Evolutionary conservation across 2,329 filamentous ascomycete species (phyloP).

Genomic region (Geoglossum cookeanum): DNA sequence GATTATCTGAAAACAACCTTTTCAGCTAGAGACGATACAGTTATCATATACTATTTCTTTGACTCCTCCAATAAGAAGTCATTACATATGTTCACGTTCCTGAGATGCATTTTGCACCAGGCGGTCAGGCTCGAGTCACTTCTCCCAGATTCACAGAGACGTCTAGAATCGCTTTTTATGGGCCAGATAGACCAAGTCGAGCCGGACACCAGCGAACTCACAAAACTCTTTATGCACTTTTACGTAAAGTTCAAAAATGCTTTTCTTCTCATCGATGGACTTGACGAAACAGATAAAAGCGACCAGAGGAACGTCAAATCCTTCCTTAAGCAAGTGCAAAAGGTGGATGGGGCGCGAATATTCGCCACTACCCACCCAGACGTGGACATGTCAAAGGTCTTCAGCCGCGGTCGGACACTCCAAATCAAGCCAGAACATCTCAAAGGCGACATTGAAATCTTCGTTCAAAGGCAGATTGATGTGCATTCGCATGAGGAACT

Average conservation of each 20-base stretch:
- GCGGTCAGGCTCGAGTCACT: conserved; percentile 7
- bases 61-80: conserved; percentile 9
- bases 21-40: conserved; percentile 7
- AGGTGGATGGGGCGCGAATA: conserved; percentile 8
- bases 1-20: conserved; percentile 7
- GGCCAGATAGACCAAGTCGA: conserved; percentile 7
- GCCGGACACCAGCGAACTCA: conserved; percentile 8
- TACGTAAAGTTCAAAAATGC: conserved; percentile 7
- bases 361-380: conserved; percentile 9
- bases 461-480: conserved; percentile 3
- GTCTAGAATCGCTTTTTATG: conserved; percentile 10
- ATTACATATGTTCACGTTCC: conserved; percentile 8
- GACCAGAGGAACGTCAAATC: conserved; percentile 9
- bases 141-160: conserved; percentile 7
- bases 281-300: conserved; percentile 9
- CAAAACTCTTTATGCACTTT: conserved; percentile 6
- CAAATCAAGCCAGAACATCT: conserved; percentile 8
- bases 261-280: conserved; percentile 12
- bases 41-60: conserved; percentile 11
- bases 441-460: conserved; percentile 6
- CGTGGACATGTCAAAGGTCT: conserved; percentile 10
- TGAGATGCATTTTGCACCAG: conserved; percentile 10
- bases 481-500: conserved; percentile 1
- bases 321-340: conserved; percentile 11
- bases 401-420: conserved; percentile 4